Percentiles rank a stretch among this genome's conserved stretches.
phyloP scores from a whole-genome alignment of 148 eudicot genomes.

The Arctostaphylos glauca region DNA sequence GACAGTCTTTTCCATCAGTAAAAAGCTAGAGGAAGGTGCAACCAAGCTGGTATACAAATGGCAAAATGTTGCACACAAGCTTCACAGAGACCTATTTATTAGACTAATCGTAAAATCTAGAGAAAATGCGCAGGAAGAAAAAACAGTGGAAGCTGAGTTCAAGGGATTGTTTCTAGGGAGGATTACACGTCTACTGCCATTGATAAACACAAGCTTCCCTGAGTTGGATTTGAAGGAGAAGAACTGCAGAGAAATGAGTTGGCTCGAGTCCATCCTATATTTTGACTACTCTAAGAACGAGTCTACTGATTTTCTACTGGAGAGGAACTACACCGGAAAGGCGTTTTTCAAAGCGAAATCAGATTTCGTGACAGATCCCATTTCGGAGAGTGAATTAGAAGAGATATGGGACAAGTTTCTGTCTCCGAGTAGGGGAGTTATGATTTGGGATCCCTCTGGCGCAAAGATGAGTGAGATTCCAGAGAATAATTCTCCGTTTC shows the following conservation, averaged over 20 bases:
- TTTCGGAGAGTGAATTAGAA: background rate
- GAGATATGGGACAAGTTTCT: background rate
- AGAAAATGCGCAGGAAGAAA: background rate
- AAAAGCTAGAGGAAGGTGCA: background rate
- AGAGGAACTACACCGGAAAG: background rate
- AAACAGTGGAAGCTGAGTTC: background rate
- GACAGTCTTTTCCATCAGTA: background rate
- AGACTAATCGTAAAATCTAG: background rate
- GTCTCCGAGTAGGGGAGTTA: background rate
- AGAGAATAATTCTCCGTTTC: background rate
- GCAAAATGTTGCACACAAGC: conserved; percentile 3
- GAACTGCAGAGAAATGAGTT: conserved; percentile 2
- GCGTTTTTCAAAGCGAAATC: background rate
- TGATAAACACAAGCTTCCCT: background rate
- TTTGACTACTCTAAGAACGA: background rate
- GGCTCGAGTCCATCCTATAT: background rate
- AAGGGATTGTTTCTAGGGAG: background rate
- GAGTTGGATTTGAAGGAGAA: background rate
- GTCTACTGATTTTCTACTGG: background rate
- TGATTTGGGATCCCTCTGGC: background rate
- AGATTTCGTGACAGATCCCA: background rate
- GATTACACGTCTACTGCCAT: background rate
- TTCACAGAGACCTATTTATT: background rate
- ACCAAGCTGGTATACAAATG: background rate
- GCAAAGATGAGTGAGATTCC: conserved; percentile 7